Evolutionary conservation across 225 moss, liverwort and hornwort genomes (phyloP).

Genomic region (Climacium dendroides): DNA sequence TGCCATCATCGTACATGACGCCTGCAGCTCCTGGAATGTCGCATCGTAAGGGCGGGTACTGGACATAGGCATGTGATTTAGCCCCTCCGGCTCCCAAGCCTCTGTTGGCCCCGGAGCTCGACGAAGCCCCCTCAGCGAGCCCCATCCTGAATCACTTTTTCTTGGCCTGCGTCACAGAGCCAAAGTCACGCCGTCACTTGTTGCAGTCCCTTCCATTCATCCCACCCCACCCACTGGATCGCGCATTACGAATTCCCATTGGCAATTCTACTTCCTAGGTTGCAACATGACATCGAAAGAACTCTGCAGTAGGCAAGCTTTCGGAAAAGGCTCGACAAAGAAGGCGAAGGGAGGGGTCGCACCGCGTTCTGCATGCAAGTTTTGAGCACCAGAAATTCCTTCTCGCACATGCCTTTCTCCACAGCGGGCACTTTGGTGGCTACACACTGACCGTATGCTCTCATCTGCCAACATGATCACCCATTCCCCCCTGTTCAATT

Average conservation of each 20-base stretch:
- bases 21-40: conserved; percentile 75
- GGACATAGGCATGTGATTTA: conserved; percentile 81
- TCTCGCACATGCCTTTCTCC: conserved; percentile 78
- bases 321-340: not conserved
- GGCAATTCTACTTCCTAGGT: not conserved
- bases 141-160: conserved; percentile 41
- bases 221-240: not conserved
- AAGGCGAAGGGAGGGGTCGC: not conserved
- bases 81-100: conserved; percentile 54
- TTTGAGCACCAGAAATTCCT: conserved; percentile 64
- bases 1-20: conserved; percentile 93
- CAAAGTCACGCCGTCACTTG: not conserved
- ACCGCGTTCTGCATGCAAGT: conserved; percentile 60
- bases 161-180: conserved; percentile 14
- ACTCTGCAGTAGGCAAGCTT: not conserved
- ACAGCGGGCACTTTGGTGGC: conserved; percentile 70
- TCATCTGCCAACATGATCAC: conserved; percentile 40
- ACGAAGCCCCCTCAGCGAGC: conserved; percentile 38
- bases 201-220: not conserved
- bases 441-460: conserved; percentile 83
- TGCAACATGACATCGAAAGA: not conserved
- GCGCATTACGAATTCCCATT: not conserved
- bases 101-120: conserved; percentile 22
- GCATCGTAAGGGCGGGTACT: conserved; percentile 77
- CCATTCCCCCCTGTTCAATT: not conserved